phyloP scores from a whole-genome alignment of 768 basidiomycete species.

The Boletus fagicola region DNA sequence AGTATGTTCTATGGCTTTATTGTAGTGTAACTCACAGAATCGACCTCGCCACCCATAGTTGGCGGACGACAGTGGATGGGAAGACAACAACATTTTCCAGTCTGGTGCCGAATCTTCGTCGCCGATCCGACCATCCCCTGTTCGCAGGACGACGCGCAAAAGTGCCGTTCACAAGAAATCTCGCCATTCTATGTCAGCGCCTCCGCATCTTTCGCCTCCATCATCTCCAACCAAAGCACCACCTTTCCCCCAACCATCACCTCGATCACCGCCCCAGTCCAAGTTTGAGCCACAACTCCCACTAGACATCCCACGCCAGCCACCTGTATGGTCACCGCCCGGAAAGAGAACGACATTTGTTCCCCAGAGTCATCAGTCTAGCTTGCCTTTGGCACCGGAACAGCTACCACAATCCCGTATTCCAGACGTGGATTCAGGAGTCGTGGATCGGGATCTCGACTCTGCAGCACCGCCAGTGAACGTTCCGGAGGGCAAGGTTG shows the following conservation, averaged over 20 bases:
- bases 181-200: constrained; percentile 72
- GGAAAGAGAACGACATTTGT: constrained; percentile 13
- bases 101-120: constrained; percentile 89
- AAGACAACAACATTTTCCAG: constrained; percentile 88
- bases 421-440: constrained; percentile 4
- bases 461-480: constrained; percentile 13
- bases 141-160: constrained; percentile 45
- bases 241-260: constrained; percentile 19
- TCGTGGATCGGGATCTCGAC: background rate
- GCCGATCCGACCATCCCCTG: constrained; percentile 62
- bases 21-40: constrained; percentile 4
- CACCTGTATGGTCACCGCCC: constrained; percentile 15
- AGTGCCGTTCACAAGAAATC: constrained; percentile 44
- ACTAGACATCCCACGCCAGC: constrained; percentile 34
- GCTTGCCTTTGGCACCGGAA: constrained; percentile 12
- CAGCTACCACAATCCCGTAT: constrained; percentile 7
- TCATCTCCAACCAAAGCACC: constrained; percentile 39
- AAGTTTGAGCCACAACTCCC: constrained; percentile 57
- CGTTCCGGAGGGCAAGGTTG: constrained; percentile 21
- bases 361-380: constrained; percentile 21
- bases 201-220: constrained; percentile 51
- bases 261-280: constrained; percentile 50
- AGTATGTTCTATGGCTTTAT: constrained; percentile 35
- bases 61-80: constrained; percentile 80
- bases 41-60: constrained; percentile 20